Evolutionary conservation across 139 green algal species (phyloP), one percentile per base, ranked within the genome.

Genomic region (Micractinium sp.): DNA sequence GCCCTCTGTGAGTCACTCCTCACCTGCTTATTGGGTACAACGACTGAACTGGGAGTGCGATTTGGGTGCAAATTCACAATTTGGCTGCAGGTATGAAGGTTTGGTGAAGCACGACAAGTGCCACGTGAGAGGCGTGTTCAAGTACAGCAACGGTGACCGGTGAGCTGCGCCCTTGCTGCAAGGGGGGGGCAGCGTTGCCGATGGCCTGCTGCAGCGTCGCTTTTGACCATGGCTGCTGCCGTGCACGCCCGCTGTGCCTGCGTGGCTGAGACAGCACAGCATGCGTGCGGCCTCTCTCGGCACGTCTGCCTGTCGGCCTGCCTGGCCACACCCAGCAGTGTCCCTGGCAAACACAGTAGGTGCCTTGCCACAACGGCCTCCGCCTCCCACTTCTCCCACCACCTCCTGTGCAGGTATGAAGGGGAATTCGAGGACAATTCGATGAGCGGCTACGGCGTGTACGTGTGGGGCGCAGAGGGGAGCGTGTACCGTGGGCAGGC

Each of bases 401-500:
- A n/a, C n/a, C n/a, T n/a, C n/a, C 47, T 41, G 35, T 77, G 33
- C 90, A 93, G 92, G 69, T 96, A 96, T 63, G 88, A 95, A 82
- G 94, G 94, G 36, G 90, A 95, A 82, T 95, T 94, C 71, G 39
- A 71, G 22, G 85, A 94, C 53, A 94, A 94, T 82, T 41, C 85
- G 15, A 94, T 95, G 89, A 86, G 95, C 41, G 94, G 94, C 27
- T 89, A 92, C 25, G 94, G 94, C 0, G 94, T 94, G 9, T 96
- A 96, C 88, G 84, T 94, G 23, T 96, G 94, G 94, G 84, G 85
- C 4, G 87, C 91, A 33, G 83, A 87, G 35, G 92, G 94, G 36
- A 94, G 76, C 47, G 83, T 87, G 20, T 87, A 87, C 83, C 83
- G 83, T 9, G 83, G 83, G 5, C 83, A 87, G 78, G 78, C n/a